A percentile compares a stretch with the other conserved stretches of the same genome.
phyloP scores from a whole-genome alignment of 1,139 yeast genomes.

The Debaryomyces subglobosus region DNA sequence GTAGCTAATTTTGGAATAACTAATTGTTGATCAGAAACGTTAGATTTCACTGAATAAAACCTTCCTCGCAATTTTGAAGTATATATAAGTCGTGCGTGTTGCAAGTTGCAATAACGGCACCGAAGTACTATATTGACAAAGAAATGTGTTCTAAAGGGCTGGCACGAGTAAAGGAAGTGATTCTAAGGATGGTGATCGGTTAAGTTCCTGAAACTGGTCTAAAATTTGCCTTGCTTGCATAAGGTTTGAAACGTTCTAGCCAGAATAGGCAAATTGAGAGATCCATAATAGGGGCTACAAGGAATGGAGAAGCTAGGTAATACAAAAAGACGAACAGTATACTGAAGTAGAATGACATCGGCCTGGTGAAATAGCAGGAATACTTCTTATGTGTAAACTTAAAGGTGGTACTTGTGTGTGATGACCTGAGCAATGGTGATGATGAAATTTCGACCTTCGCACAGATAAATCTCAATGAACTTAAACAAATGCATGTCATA shows the following conservation, averaged over 20 bases:
- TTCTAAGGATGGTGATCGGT: too few relatives aligned
- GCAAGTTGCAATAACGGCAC: slow-evolving; percentile 3
- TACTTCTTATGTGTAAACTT: not conserved
- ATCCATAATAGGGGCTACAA: not conserved
- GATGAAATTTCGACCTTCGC: slow-evolving; percentile 1
- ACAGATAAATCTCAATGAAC: not conserved
- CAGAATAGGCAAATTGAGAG: not conserved
- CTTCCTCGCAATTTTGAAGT: not conserved
- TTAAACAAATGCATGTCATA: not conserved
- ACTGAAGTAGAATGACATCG: not conserved
- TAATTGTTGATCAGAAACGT: not conserved
- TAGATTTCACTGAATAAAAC: not conserved
- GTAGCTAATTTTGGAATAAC: not conserved
- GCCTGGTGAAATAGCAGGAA: not conserved
- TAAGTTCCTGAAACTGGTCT: too few relatives aligned
- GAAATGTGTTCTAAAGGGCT: not conserved
- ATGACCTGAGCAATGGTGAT: not conserved
- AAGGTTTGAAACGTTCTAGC: not conserved
- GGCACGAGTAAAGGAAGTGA: too few relatives aligned
- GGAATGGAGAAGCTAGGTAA: not conserved
- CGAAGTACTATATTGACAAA: not conserved
- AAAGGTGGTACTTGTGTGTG: not conserved
- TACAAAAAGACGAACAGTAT: not conserved
- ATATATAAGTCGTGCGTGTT: not conserved
- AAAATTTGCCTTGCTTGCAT: not conserved